Base-by-base conservation (phyloP, 148 eudicot genomes). In the Rhododendron ferrugineum region DNA sequence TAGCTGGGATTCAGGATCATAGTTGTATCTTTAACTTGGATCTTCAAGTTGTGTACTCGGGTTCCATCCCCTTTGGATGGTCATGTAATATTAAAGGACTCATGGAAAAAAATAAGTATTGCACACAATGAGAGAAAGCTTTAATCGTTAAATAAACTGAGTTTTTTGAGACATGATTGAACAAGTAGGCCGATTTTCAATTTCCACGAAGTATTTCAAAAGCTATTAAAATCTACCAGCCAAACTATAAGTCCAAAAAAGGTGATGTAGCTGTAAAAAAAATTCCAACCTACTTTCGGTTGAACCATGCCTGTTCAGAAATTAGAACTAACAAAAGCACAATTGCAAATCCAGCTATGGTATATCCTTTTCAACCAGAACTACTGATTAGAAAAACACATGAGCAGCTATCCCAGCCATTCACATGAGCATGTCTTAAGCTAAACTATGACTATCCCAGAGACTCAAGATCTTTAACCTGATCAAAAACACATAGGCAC, bases 401-500 rank as follows among this genome's bases (percentile, higher is more conserved):
- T 37, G 34, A 58, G 82, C 54, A 32, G 22, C 79, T 37, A 23
- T 36, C 4, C 74, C 37, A 64, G 23, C 66, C 26, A 42, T 26
- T 30, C 30, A 74, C 28, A 18, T 37, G 23, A 58, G 62, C 52
- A 32, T 49, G 26, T 60, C 47, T 66, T 15, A 28, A 34, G 52
- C 80, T 22, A n/a, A 80, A 81, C 70, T 36, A 37, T 11, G 47
- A 30, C 79, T 50, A 23, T 36, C 4, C 81, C n/a, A 64, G 11
- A 68, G 28, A 60, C 18, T 47, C 37, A 79, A 79, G 62, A 85
- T n/a, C 42, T 46, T 79, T n/a, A 28, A 75, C 58, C 80, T 54
- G 49, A 46, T 40, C 44, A 40, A 40, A 40, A 40, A 40, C 8
- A 40, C 44, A 40, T 40, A 40, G 44, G 68, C 28, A 73, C 36